These are phyloP conservation scores for Ustilago curta DNA, from an alignment of 1,284 basidiomycete species.

Conservation along the genomic window DNA sequence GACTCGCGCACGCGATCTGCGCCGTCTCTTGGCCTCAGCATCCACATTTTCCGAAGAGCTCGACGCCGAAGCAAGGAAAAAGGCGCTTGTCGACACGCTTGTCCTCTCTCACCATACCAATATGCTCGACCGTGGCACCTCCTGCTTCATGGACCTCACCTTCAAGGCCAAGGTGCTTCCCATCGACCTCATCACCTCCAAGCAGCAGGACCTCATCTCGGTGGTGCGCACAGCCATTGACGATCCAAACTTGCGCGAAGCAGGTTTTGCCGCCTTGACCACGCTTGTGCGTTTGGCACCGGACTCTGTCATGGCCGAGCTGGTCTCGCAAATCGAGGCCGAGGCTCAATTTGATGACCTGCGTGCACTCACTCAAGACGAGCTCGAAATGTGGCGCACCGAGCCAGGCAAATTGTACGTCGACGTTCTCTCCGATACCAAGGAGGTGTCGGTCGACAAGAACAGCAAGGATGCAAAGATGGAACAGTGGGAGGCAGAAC, in stretches of 20 bases:
- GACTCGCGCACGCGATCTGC: constrained; percentile 45
- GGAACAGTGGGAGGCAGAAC: constrained; percentile 68
- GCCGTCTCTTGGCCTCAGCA: constrained; percentile 50
- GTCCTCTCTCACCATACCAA: constrained; percentile 61
- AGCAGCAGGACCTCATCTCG: constrained; percentile 48
- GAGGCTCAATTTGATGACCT: constrained; percentile 52
- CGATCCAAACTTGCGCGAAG: constrained; percentile 40
- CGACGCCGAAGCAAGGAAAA: constrained; percentile 28
- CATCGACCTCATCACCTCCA: constrained; percentile 52
- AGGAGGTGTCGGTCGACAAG: constrained; percentile 41
- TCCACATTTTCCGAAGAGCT: constrained; percentile 43
- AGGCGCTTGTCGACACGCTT: constrained; percentile 60
- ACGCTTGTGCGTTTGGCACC: constrained; percentile 63
- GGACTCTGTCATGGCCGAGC: constrained; percentile 50
- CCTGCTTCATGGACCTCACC: constrained; percentile 63
- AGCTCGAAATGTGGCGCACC: constrained; percentile 65
- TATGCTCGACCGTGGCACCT: constrained; percentile 52
- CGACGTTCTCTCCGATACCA: constrained; percentile 59
- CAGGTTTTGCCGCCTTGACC: constrained; percentile 58
- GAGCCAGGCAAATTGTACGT: constrained; percentile 56
- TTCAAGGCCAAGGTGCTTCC: constrained; percentile 59
- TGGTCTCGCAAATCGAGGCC: constrained; percentile 51
- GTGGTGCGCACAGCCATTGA: constrained; percentile 42
- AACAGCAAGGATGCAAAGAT: constrained; percentile 61
- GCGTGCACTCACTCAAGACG: constrained; percentile 50